Evolutionary conservation across 208 protist genomes (phyloP).

Genomic region (Leptomonas pyrrhocoris): DNA sequence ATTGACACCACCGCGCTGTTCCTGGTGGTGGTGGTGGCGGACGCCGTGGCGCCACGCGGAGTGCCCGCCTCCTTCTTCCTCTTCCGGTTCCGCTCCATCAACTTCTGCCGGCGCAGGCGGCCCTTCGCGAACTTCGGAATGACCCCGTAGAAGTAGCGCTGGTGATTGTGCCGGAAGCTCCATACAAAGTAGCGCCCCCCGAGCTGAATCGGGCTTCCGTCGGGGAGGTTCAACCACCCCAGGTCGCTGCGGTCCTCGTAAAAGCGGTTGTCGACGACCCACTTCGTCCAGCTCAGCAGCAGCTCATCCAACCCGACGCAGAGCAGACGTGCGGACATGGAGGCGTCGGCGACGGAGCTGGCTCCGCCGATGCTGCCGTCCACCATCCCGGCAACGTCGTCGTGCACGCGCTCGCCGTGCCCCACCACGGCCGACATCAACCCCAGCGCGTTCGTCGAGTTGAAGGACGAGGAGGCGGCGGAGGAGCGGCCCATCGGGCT

Average conservation of each 20-base stretch:
- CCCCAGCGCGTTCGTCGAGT: conserved; percentile 5
- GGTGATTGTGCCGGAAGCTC: conserved; percentile 53
- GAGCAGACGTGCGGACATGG: conserved; percentile 40
- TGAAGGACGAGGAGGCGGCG: conserved; percentile 11
- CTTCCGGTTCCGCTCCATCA: conserved; percentile 36
- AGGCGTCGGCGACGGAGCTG: conserved; percentile 23
- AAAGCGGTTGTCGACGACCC: conserved; percentile 51
- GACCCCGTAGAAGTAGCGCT: conserved; percentile 67
- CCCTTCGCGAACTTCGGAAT: conserved; percentile 71
- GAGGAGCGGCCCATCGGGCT: conserved; percentile 18
- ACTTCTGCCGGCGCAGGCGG: conserved; percentile 36
- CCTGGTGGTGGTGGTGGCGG: not conserved
- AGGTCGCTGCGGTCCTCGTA: conserved; percentile 52
- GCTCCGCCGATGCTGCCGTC: conserved; percentile 1
- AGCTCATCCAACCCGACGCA: conserved; percentile 47
- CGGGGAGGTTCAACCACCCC: conserved; percentile 45
- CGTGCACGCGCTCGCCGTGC: not conserved
- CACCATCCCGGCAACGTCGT: conserved; percentile 4
- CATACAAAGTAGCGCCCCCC: conserved; percentile 65
- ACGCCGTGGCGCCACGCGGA: not conserved
- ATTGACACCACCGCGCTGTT: not conserved
- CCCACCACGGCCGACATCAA: not conserved
- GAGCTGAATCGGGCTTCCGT: conserved; percentile 36
- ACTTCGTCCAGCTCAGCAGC: conserved; percentile 63
- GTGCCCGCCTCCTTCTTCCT: conserved; percentile 22